Evolutionary conservation across 1,139 yeast genomes (phyloP), one percentile per base, ranked within the genome.

Genomic region (Suhomyces terraborum): DNA sequence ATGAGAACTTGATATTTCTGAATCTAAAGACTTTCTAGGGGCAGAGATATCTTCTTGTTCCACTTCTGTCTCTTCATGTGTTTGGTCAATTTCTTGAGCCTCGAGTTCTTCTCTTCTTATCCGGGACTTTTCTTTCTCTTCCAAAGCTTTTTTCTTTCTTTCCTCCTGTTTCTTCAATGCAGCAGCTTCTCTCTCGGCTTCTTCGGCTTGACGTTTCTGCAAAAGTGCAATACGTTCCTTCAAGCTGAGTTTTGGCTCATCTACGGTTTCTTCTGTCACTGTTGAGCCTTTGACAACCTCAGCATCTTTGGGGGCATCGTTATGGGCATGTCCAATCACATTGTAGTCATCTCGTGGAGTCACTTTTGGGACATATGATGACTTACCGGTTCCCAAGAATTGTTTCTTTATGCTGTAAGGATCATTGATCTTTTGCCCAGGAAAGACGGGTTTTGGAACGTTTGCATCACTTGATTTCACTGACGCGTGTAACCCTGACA

Each of bases 141-240:
- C 72, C 27, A 72, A 73, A 18, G 55, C 59, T 41, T 66, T 66
- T 47, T 68, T 72, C 54, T 73, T 75, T 49, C 78, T 75, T 55
- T 80, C 83, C 48, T 80, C 81, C 46, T 76, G 75, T 52, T 78
- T 76, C 48, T 75, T 75, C 52, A 71, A 49, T 6, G 83, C 77
- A 2, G 85, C 87, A 20, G 77, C 87, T 44, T 80, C 81, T 38
- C 86, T 76, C 51, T 85, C 91, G 5, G 85, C 88, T 55, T 88
- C 95, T 54, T 86, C 88, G 43, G 79, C 78, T 59, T 88, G 96
- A 45, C 82, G 82, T 56, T 88, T 79, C 58, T 91, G 96, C 41
- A 93, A 70, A 56, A 88, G 59, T 8, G 88, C 88, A 58, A 93
- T 88, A 50, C 98, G 77, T 51, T 93, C 97, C 58, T 86, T 86